Evolutionary conservation across 2,329 filamentous ascomycete species (phyloP).

Genomic region (Colletotrichum gigasporum): DNA sequence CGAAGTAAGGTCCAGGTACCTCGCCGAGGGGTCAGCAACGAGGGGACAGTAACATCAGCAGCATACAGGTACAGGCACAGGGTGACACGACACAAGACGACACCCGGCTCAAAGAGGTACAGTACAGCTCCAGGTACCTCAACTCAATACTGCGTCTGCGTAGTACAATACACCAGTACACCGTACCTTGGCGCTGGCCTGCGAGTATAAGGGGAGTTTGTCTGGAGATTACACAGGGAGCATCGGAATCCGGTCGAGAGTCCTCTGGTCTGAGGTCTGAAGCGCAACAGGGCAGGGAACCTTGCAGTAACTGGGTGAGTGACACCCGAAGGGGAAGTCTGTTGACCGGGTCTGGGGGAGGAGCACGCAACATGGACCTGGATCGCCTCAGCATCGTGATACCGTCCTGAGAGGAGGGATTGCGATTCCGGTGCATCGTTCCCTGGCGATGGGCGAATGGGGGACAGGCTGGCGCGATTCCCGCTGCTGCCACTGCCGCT

Average conservation of each 20-base stretch:
- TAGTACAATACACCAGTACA: too few relatives aligned
- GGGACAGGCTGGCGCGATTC: not conserved
- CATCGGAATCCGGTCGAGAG: slow-evolving; percentile 13
- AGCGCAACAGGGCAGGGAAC: slow-evolving; percentile 24
- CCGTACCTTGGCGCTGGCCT: too few relatives aligned
- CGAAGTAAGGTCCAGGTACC: not conserved
- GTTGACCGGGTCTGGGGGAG: not conserved
- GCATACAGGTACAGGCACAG: too few relatives aligned
- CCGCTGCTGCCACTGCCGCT: not conserved
- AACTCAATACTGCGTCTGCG: not conserved
- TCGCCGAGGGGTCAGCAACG: not conserved
- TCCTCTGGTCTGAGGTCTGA: slow-evolving; percentile 27
- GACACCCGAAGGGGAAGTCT: slow-evolving; percentile 1
- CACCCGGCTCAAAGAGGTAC: not conserved
- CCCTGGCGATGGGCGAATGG: not conserved
- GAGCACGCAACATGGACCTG: not conserved
- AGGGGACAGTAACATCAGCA: too few relatives aligned
- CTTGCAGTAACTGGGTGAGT: slow-evolving; percentile 11
- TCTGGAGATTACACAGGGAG: slow-evolving; percentile 22
- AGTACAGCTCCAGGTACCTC: not conserved
- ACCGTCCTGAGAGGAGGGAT: not conserved
- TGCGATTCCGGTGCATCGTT: not conserved
- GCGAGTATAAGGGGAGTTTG: slow-evolving; percentile 2
- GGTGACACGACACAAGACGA: slow-evolving; percentile 11
- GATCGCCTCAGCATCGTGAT: not conserved